A percentile compares a stretch with the other conserved stretches of the same genome.
phyloP scores from a whole-genome alignment of 2,329 filamentous ascomycete species.

The Hymenotorrendiella dingleyae region DNA sequence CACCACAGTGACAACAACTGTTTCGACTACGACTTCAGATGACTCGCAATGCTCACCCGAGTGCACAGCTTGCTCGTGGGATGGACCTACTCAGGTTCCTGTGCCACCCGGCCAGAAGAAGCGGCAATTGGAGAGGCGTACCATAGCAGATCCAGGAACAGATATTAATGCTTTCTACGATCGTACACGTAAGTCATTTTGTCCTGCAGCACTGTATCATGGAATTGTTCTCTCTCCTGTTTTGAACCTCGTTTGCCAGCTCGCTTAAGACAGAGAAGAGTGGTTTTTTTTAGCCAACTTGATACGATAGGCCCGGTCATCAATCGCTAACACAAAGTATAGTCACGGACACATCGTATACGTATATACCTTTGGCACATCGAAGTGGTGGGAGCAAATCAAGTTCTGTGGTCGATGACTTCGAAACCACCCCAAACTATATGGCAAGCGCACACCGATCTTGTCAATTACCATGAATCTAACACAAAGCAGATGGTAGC shows the following conservation, averaged over 20 bases:
- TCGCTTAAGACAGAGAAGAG: no score
- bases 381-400: neutral
- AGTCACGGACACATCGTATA: neutral
- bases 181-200: neutral
- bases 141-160: neutral
- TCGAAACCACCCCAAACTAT: neutral
- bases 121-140: neutral
- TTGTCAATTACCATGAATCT: no score
- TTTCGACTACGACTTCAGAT: neutral
- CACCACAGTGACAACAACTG: constrained; percentile 5
- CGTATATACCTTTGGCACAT: neutral
- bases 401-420: neutral
- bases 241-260: no score
- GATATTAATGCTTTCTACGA: neutral
- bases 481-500: no score
- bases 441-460: no score
- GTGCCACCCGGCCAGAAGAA: neutral
- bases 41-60: neutral
- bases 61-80: neutral
- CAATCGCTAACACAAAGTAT: neutral
- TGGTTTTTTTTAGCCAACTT: no score
- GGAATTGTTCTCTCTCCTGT: no score
- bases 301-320: neutral
- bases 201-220: no score
- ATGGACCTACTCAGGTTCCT: neutral